Evolutionary conservation across 495 filamentous ascomycete species (phyloP), one percentile per base, ranked within the genome.

Genomic region (Xylaria castorea): DNA sequence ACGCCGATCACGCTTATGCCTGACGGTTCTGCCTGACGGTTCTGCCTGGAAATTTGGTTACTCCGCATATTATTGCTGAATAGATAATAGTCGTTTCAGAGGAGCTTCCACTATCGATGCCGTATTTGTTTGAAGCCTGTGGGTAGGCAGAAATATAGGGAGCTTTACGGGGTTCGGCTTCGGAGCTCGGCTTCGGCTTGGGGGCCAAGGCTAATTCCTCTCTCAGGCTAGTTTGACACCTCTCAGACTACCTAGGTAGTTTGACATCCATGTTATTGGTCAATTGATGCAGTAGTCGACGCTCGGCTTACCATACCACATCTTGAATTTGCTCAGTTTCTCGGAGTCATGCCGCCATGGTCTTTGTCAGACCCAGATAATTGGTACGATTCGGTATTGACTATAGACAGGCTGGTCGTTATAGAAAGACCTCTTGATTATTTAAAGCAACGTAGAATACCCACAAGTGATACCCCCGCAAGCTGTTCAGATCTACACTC

Each of bases 161-260:
- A 46, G 18, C 9, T 58, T 4, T 48, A 34, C 70, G 70, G 62
- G 2, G 42, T 30, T 72, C 63, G 70, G 70, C 27, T 72, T 72
- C 63, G 70, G 70, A 65, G 62, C 40, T 72, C 70, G 70, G 70
- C 30, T 50, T 72, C 51, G 70, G 51, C 63, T 70, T 36, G 42
- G 38, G 50, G 30, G 16, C 50, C 66, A 18, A 22, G 16, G 5
- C 50, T 57, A 25, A 0, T 25, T 55, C 38, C 38, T 64, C 36
- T 64, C 61, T 30, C 36, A 64, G 36, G 12, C 46, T 44, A 34
- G n/a, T n/a, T n/a, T n/a, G n/a, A n/a, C n/a, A n/a, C n/a, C n/a
- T n/a, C n/a, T n/a, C 36, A 64, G 36, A n/a, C 46, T 44, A 34
- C n/a, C n/a, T n/a, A n/a, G n/a, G n/a, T n/a, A n/a, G n/a, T n/a